These are phyloP conservation scores for Fraxinus baroniana DNA, from an alignment of 305 asterid species.

Conservation along the genomic window DNA sequence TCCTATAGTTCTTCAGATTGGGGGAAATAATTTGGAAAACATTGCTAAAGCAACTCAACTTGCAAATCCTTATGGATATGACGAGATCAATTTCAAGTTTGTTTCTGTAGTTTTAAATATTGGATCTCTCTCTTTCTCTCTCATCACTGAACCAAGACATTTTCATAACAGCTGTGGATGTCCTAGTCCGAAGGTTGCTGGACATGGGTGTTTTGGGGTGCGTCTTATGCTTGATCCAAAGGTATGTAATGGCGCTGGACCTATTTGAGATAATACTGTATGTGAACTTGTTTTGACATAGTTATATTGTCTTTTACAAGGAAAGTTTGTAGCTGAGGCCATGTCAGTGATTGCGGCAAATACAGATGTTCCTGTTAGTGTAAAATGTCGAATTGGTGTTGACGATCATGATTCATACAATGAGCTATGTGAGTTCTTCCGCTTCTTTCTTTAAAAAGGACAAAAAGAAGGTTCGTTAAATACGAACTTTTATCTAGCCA, in stretches of 20 bases:
- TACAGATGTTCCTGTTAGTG: constrained; percentile 88
- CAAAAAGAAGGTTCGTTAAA: not conserved
- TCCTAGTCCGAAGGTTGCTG: constrained; percentile 93
- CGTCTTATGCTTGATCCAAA: constrained; percentile 95
- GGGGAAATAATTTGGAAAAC: constrained; percentile 83
- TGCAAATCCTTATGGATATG: constrained; percentile 85
- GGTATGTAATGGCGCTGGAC: constrained; percentile 41
- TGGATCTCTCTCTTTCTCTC: constrained; percentile 12
- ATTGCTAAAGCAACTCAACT: constrained; percentile 84
- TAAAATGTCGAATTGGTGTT: constrained; percentile 94
- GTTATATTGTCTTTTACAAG: constrained; percentile 47
- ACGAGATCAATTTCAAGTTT: constrained; percentile 88
- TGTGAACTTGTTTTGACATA: constrained; percentile 38
- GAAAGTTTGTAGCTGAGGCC: constrained; percentile 96
- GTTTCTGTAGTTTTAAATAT: constrained; percentile 31
- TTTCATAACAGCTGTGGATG: constrained; percentile 80
- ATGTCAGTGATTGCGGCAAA: constrained; percentile 86
- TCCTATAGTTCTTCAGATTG: constrained; percentile 93
- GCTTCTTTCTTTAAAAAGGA: not conserved
- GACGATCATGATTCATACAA: constrained; percentile 83
- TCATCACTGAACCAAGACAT: constrained; percentile 27
- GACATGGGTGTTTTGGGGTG: constrained; percentile 93
- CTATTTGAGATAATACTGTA: constrained; percentile 13
- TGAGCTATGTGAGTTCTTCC: constrained; percentile 75
- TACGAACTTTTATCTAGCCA: not conserved